phyloP scores from a whole-genome alignment of 2,329 filamentous ascomycete species.

The Dothistroma pini region DNA sequence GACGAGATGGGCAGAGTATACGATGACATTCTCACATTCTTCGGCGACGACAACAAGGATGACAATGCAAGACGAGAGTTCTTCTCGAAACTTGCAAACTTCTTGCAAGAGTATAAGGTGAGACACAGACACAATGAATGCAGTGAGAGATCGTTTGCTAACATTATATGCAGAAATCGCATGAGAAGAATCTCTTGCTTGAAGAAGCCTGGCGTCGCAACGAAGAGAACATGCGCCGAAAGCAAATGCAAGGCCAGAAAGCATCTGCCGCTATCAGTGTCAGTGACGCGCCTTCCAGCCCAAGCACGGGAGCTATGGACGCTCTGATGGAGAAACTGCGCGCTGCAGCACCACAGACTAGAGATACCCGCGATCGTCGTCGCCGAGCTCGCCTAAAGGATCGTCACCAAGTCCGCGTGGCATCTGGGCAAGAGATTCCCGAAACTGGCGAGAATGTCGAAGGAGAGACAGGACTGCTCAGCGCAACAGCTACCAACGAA shows the following conservation, averaged over 20 bases:
- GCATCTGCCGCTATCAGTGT: conserved; percentile 22
- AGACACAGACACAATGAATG: conserved; percentile 25
- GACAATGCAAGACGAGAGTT: conserved; percentile 93
- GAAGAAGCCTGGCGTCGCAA: conserved; percentile 83
- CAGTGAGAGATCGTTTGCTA: background rate
- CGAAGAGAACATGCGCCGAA: conserved; percentile 89
- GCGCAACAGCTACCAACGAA: conserved; percentile 27
- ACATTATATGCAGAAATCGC: conserved; percentile 63
- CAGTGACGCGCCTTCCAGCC: conserved; percentile 44
- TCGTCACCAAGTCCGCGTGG: conserved; percentile 81
- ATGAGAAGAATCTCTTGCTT: conserved; percentile 80
- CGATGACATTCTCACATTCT: conserved; percentile 94
- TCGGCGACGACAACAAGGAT: conserved; percentile 88
- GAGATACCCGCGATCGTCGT: conserved; percentile 84
- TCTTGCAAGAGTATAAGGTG: conserved; percentile 88
- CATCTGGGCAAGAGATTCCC: conserved; percentile 84
- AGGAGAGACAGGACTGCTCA: conserved; percentile 30
- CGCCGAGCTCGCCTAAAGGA: conserved; percentile 86
- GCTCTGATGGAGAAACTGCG: conserved; percentile 90
- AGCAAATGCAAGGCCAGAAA: conserved; percentile 65
- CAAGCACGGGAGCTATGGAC: conserved; percentile 89
- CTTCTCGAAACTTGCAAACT: conserved; percentile 87
- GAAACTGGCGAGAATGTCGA: conserved; percentile 48
- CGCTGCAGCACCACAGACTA: conserved; percentile 82
- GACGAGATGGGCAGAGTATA: conserved; percentile 90